Evolutionary conservation across 495 filamentous ascomycete species (phyloP), one percentile per base, ranked within the genome.

Genomic region (Geoglossum glabrum): DNA sequence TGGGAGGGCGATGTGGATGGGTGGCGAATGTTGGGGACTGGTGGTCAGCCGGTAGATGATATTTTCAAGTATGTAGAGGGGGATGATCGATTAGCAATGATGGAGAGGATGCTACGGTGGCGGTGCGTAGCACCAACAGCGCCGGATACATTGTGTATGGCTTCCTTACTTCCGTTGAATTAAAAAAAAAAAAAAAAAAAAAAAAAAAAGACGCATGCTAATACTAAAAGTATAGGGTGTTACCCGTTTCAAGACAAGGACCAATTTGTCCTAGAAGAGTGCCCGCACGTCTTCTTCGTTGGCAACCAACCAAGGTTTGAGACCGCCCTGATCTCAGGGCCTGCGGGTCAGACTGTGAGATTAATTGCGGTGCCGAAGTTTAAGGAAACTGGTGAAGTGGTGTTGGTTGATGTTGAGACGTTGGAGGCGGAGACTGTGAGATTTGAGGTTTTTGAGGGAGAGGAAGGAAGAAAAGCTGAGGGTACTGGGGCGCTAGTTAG

Each of bases 201-300:
- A 50, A 25, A 7, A 25, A 25, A 36, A 33, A 30, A 23, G 49
- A 11, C 36, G 27, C 25, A 17, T 55, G 2, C 27, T 57, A 17
- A 27, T 66, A 58, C 68, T 60, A 38, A 23, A 0, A 11, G 50
- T 15, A 31, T 60, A 95, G 88, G 89, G 90, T 85, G 84, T 57
- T 97, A 96, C 67, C 92, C 92, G 9, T 97, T 93, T 70, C 86
- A 95, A 71, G 81, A 85, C 38, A 77, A 85, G 50, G 92, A 99
- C 64, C 89, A 84, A 4, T 94, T 95, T 65, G 81, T 97, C 45
- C 70, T 87, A 23, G 77, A 83, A 56, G 72, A 84, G 40, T 95
- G 88, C 59, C 92, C 92, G 1, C 89, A 96, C 60, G 74, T 97
- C 47, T 96, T 85, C 70, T 87, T 97, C 65, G 80, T 86, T 3